Percentiles rank a stretch among this genome's conserved stretches.
Evolutionary conservation across 495 filamentous ascomycete genomes (phyloP).

Genomic region (Penicillium desertorum): DNA sequence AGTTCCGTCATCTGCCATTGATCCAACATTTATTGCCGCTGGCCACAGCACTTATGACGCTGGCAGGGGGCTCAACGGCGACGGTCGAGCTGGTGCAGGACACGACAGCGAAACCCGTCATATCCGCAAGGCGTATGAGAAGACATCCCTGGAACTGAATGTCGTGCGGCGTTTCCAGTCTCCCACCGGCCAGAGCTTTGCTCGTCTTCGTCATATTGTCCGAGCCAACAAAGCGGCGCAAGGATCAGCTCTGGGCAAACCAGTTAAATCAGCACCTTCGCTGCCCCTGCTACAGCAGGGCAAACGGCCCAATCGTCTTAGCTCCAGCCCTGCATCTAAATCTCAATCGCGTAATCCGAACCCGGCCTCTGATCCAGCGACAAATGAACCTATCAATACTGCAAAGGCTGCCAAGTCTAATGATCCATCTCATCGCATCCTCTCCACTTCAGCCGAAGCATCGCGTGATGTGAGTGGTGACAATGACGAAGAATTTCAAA

Average conservation of each 20-base stretch:
- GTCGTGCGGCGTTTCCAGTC: conserved; percentile 48
- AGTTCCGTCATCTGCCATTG: conserved; percentile 35
- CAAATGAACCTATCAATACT: conserved; percentile 36
- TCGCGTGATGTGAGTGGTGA: conserved; percentile 25
- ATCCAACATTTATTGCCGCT: conserved; percentile 33
- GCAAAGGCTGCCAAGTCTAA: conserved; percentile 26
- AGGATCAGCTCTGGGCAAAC: conserved; percentile 33
- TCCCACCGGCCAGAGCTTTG: conserved; percentile 45
- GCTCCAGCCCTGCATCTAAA: conserved; percentile 28
- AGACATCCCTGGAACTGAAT: conserved; percentile 42
- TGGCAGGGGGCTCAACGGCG: conserved; percentile 36
- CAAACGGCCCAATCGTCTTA: conserved; percentile 23
- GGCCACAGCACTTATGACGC: conserved; percentile 35
- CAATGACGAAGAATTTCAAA: conserved; percentile 29
- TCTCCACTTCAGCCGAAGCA: conserved; percentile 45
- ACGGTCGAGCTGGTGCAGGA: conserved; percentile 25
- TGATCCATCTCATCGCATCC: conserved; percentile 41
- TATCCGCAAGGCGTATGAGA: conserved; percentile 48
- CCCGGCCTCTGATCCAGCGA: conserved; percentile 27
- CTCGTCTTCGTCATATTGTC: conserved; percentile 33
- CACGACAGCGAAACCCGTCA: conserved; percentile 46
- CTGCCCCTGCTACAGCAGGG: conserved; percentile 33
- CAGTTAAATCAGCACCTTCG: conserved; percentile 44
- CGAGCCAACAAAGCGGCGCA: conserved; percentile 26
- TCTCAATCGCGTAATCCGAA: conserved; percentile 27